Evolutionary conservation across 176 grass and related monocot species (phyloP).

Genomic region (Zoysia pacifica): DNA sequence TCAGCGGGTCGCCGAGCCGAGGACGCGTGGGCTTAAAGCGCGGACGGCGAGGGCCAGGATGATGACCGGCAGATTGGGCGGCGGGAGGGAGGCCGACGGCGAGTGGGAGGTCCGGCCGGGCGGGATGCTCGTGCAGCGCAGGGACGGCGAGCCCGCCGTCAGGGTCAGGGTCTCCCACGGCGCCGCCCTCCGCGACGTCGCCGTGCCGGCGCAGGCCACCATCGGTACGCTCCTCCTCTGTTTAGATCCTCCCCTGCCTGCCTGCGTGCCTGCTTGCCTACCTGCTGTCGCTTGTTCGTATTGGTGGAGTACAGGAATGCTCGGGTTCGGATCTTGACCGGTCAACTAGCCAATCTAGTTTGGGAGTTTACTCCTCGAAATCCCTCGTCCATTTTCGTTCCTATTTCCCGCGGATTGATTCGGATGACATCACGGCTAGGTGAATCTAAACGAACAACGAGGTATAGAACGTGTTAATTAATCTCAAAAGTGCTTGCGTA

Average conservation of each 20-base stretch:
- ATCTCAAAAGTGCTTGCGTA: neutral
- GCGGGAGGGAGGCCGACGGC: constrained; percentile 41
- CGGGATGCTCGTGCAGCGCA: constrained; percentile 92
- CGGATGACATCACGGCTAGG: neutral
- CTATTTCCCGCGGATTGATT: neutral
- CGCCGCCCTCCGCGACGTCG: constrained; percentile 62
- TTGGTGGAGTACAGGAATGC: neutral
- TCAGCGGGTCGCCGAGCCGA: constrained; percentile 14
- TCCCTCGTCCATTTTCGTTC: neutral
- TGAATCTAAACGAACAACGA: constrained; percentile 8
- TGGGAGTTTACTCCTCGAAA: neutral
- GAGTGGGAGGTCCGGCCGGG: constrained; percentile 90
- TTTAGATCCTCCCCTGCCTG: neutral
- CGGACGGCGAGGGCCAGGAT: constrained; percentile 19
- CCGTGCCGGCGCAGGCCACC: constrained; percentile 69
- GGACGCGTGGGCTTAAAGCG: constrained; percentile 16
- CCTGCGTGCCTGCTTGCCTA: neutral
- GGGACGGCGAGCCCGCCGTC: constrained; percentile 61
- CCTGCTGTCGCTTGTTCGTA: neutral
- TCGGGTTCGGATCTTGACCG: constrained; percentile 39
- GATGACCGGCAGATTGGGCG: constrained; percentile 46
- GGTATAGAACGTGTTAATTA: neutral
- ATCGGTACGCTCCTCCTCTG: constrained; percentile 55
- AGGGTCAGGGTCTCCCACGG: constrained; percentile 80
- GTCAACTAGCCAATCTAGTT: constrained; percentile 32